phyloP scores from a whole-genome alignment of 2,329 filamentous ascomycete species.

The Teratosphaeria destructans region DNA sequence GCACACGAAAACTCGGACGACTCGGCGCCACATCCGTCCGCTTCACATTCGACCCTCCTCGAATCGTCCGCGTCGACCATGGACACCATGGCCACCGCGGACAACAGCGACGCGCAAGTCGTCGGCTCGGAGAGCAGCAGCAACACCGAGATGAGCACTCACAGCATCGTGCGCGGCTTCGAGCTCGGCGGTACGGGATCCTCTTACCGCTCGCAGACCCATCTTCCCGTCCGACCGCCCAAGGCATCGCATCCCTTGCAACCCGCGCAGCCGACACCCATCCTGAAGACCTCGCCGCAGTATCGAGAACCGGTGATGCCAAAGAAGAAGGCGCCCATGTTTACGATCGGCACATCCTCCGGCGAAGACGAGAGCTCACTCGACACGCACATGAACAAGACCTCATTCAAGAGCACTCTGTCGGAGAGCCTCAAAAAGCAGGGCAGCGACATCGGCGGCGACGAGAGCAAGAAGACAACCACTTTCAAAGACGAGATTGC shows the following conservation, averaged over 20 bases:
- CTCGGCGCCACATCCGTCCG: slow-evolving; percentile 20
- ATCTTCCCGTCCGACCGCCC: slow-evolving; percentile 26
- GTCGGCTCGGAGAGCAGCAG: slow-evolving; percentile 51
- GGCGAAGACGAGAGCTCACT: slow-evolving; percentile 76
- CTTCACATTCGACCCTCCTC: slow-evolving; percentile 21
- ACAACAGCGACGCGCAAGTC: slow-evolving; percentile 28
- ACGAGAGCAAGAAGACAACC: slow-evolving; percentile 57
- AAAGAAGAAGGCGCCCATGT: slow-evolving; percentile 61
- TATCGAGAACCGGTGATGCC: slow-evolving; percentile 20
- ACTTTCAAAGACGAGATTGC: slow-evolving; percentile 71
- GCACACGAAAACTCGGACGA: slow-evolving; percentile 8
- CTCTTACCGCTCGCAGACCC: slow-evolving; percentile 53
- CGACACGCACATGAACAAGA: slow-evolving; percentile 43
- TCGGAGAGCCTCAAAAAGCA: slow-evolving; percentile 39
- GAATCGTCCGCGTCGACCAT: slow-evolving; percentile 53
- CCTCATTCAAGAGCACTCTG: slow-evolving; percentile 41
- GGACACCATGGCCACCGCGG: slow-evolving; percentile 30
- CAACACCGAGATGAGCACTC: slow-evolving; percentile 49
- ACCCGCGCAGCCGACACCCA: slow-evolving; percentile 43
- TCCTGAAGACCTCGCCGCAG: slow-evolving; percentile 44
- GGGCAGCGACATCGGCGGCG: slow-evolving; percentile 3
- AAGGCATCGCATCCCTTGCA: neutral
- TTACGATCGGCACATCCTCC: slow-evolving; percentile 66
- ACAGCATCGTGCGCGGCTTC: slow-evolving; percentile 77
- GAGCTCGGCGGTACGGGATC: slow-evolving; percentile 64